Evolutionary conservation across 2,329 filamentous ascomycete genomes (phyloP).

Genomic region (Fusarium heterosporum): DNA sequence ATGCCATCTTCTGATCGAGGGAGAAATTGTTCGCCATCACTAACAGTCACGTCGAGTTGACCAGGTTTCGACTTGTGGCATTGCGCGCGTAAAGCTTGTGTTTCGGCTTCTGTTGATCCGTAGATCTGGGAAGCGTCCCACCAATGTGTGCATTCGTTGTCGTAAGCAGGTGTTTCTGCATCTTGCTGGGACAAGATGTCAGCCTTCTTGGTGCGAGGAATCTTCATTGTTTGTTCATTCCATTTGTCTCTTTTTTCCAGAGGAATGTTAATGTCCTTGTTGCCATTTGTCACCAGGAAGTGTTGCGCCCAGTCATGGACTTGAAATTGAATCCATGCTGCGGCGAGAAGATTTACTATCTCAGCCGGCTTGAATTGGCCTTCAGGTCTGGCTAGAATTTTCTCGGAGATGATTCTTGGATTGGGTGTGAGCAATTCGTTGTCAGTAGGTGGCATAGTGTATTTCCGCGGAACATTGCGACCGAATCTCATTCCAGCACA

Average conservation of each 20-base stretch:
- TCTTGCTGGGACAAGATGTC: neutral
- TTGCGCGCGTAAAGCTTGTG: neutral
- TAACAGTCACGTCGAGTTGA: neutral
- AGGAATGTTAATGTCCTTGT: constrained; percentile 15
- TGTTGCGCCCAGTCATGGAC: constrained; percentile 32
- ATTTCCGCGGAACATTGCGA: constrained; percentile 20
- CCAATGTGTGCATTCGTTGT: constrained; percentile 30
- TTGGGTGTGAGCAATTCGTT: constrained; percentile 16
- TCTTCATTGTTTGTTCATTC: constrained; percentile 10
- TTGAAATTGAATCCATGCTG: constrained; percentile 32
- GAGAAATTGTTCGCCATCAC: constrained; percentile 18
- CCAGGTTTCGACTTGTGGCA: constrained; percentile 13
- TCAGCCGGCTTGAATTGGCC: constrained; percentile 29
- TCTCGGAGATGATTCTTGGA: constrained; percentile 15
- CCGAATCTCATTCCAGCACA: constrained; percentile 29
- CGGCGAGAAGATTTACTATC: constrained; percentile 29
- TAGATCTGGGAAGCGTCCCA: constrained; percentile 35
- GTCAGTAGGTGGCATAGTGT: constrained; percentile 4
- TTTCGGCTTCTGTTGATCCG: constrained; percentile 24
- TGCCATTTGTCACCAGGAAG: neutral
- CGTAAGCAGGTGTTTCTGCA: constrained; percentile 10
- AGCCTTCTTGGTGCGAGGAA: constrained; percentile 13
- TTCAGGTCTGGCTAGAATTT: constrained; percentile 20
- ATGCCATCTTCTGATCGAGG: constrained; percentile 11
- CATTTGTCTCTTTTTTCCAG: constrained; percentile 9